Base-by-base conservation (phyloP, 805 yeast genomes). In the Saturnispora saitoi region DNA sequence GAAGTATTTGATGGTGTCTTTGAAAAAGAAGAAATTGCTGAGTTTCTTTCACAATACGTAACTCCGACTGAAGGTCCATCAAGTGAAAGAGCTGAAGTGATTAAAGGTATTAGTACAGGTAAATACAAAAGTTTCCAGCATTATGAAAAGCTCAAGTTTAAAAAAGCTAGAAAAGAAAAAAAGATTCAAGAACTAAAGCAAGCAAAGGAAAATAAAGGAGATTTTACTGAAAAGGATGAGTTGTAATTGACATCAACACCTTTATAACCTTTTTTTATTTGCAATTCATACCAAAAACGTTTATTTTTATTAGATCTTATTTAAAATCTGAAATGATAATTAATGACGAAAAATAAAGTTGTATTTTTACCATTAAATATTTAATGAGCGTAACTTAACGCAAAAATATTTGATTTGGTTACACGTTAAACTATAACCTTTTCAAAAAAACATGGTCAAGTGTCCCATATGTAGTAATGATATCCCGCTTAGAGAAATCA, bases 401-500 rank as follows among this genome's bases (percentile, higher is more conserved):
- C 28, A 34, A 34, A 34, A 34, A 34, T n/a, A 17, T 17, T 6
- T 17, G 22, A 9, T 12, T 34, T 8, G 5, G 28, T 24, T 24
- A 9, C 8, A 24, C 3, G 28, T 24, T 24, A 24, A 24, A 24
- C 8, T 6, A 6, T 6, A 6, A 24, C 8, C 28, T 24, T 6
- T 24, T 24, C 28, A 24, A 24, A 41, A n/a, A 12, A 34, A 39
- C 14, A 63, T 67, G 66, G 69, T 66, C 2, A 39, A 51, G 28
- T 68, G 71, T 49, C 71, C 71, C 3, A 60, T 65, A 9, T 68
- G 71, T 37, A 36, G 56, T 3, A 52, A 52, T 17, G 61, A 63
- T 3, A 54, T 66, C 1, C 58, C 57, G 12, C 45, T 67, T 1
- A 58, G 55, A 6, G 45, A 51, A 15, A 67, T 68, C n/a, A 66